Conservation (phyloP, 2,329 filamentous ascomycete genomes). For the Fonsecaea monophora region DNA sequence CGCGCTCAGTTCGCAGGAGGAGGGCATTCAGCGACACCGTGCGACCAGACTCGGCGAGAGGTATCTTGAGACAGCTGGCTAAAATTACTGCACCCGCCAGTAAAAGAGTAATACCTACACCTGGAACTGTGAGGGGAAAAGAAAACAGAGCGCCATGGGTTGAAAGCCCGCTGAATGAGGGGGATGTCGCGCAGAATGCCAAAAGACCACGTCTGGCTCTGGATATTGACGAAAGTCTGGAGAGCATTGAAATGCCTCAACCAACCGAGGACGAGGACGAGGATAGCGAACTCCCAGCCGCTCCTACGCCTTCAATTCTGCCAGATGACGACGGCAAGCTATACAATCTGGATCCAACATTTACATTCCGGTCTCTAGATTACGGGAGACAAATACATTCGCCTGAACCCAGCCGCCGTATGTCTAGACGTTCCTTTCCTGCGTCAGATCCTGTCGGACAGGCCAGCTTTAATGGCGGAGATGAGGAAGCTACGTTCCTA, state of each 20-base stretch:
- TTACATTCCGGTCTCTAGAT: slow-evolving; percentile 38
- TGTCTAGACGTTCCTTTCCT: slow-evolving; percentile 49
- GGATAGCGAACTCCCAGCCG: slow-evolving; percentile 50
- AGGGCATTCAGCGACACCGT: slow-evolving; percentile 37
- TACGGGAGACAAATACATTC: slow-evolving; percentile 19
- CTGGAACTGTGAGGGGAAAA: slow-evolving; percentile 45
- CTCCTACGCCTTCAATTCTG: slow-evolving; percentile 39
- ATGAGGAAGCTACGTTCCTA: slow-evolving; percentile 36
- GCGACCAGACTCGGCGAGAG: slow-evolving; percentile 63
- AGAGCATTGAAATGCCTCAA: slow-evolving; percentile 51
- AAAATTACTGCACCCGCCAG: slow-evolving; percentile 61
- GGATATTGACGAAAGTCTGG: slow-evolving; percentile 48
- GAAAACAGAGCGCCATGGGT: slow-evolving; percentile 38
- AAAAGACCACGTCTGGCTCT: slow-evolving; percentile 51
- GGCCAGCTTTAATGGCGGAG: slow-evolving; percentile 27
- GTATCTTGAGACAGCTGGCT: slow-evolving; percentile 60
- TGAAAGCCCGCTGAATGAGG: slow-evolving; percentile 35
- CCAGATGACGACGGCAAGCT: slow-evolving; percentile 26
- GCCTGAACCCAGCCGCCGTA: slow-evolving; percentile 21
- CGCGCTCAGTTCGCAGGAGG: slow-evolving; percentile 36
- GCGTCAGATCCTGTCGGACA: slow-evolving; percentile 55
- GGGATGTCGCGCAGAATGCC: slow-evolving; percentile 56
- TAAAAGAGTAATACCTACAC: slow-evolving; percentile 56
- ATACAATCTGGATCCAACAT: slow-evolving; percentile 26
- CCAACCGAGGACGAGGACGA: slow-evolving; percentile 53